Evolutionary conservation across 768 basidiomycete genomes (phyloP), one percentile per base, ranked within the genome.

Genomic region (Cubamyces sp.): DNA sequence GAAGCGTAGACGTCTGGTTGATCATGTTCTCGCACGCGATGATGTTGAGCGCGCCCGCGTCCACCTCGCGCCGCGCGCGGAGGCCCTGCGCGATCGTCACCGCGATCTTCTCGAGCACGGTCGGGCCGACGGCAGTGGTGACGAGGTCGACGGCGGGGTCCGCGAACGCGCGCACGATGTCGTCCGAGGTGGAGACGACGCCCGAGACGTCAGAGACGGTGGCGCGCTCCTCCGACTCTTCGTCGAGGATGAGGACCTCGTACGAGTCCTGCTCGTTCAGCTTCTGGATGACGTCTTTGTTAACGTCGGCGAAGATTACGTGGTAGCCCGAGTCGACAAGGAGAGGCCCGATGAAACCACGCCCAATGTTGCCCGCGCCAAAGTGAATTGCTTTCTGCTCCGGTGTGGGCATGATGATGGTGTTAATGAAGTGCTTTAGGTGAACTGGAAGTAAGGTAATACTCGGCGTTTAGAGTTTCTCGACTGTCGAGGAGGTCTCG

Each of bases 1-100:
- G 65, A 45, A 79, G 71, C 39, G 64, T 60, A 8, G 66, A 66
- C 3, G 77, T 78, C 39, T 77, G 76, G 23, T 71, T 68, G 43
- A 78, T 68, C 64, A 74, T 73, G 68, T 79, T 79, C 66, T 79
- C 78, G 68, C 78, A 79, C 1, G 77, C 78, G 60, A 79, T 75
- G 43, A 78, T 63, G 59, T 77, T 77, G 8, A 78, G 56, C 14
- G 70, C 8, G 23, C 68, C 66, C 1, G 49, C 69, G 18, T 61
- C 62, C 7, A 64, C 66, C 18, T 61, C 54, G 43, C 69, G 66
- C 16, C 77, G 75, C 42, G 66, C 69, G 19, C 59, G 64, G 48
- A 78, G 63, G 7, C 76, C 77, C 50, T 69, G 61, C 5, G 77
- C 76, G 51, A 78, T 69, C 16, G 69, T 69, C 3, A 68, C 73